These are phyloP conservation scores for Hymenoscyphus fraxineus DNA, from an alignment of 2,329 filamentous ascomycete species.

Conservation along the genomic window DNA sequence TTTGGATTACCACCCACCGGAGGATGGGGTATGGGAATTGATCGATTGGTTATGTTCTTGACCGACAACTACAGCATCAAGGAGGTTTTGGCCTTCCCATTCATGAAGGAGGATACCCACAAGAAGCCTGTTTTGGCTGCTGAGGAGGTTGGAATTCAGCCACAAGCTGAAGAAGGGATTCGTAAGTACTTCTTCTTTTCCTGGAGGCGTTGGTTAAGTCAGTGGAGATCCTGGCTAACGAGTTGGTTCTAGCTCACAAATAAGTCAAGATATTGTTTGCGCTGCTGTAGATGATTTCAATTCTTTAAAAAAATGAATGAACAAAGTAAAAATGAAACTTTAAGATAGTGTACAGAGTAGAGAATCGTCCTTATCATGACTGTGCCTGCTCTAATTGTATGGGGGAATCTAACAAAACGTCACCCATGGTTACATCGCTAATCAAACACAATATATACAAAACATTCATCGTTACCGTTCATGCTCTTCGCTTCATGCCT, in stretches of 20 bases:
- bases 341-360: slow-evolving; percentile 9
- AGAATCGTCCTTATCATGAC: slow-evolving; percentile 6
- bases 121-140: slow-evolving; percentile 51
- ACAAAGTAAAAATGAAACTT: background rate
- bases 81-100: slow-evolving; percentile 93
- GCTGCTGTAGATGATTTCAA: background rate
- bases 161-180: slow-evolving; percentile 58
- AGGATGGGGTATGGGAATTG: slow-evolving; percentile 95
- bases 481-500: background rate
- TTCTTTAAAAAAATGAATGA: slow-evolving; percentile 1
- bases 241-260: slow-evolving; percentile 13
- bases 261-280: background rate
- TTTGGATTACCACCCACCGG: slow-evolving; percentile 90
- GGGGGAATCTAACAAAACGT: background rate
- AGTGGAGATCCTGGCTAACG: slow-evolving; percentile 5
- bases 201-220: background rate
- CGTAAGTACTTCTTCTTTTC: slow-evolving; percentile 22
- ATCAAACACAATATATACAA: slow-evolving; percentile 7
- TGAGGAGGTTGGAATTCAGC: slow-evolving; percentile 58
- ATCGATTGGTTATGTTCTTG: slow-evolving; percentile 91
- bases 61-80: slow-evolving; percentile 95
- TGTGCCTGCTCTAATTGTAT: background rate
- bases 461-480: background rate
- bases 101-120: slow-evolving; percentile 83
- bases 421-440: slow-evolving; percentile 5